Evolutionary conservation across 768 basidiomycete genomes (phyloP).

Genomic region (Mycena polygramma): DNA sequence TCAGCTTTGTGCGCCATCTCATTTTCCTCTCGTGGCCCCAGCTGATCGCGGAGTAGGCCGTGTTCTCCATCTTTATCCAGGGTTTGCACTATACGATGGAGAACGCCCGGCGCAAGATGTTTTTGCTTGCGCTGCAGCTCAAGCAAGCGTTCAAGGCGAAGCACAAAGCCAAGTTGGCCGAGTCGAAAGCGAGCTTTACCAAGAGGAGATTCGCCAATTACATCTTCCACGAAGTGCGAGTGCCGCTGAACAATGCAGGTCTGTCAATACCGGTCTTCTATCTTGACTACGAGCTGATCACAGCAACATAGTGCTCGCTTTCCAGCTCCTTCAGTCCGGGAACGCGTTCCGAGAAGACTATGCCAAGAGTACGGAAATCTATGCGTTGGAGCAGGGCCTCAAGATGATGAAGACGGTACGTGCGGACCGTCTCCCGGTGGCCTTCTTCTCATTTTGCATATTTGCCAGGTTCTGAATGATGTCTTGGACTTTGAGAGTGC

Average conservation of each 20-base stretch:
- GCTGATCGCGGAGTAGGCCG: slow-evolving; percentile 16
- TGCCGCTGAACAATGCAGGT: slow-evolving; percentile 64
- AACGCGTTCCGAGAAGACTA: slow-evolving; percentile 47
- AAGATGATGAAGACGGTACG: slow-evolving; percentile 50
- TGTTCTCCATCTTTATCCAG: slow-evolving; percentile 42
- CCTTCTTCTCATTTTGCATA: neutral
- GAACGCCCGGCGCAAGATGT: slow-evolving; percentile 51
- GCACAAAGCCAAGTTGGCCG: slow-evolving; percentile 54
- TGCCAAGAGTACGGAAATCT: slow-evolving; percentile 53
- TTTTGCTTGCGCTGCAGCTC: slow-evolving; percentile 50
- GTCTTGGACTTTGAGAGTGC: slow-evolving; percentile 49
- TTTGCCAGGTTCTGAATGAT: slow-evolving; percentile 53
- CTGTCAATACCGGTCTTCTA: neutral
- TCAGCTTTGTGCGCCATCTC: slow-evolving; percentile 45
- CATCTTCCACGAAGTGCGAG: slow-evolving; percentile 63
- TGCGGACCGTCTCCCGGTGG: neutral
- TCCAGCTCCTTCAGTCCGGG: slow-evolving; percentile 59
- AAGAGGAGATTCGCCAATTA: slow-evolving; percentile 59
- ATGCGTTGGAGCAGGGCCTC: slow-evolving; percentile 52
- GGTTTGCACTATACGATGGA: slow-evolving; percentile 39
- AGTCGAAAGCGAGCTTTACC: slow-evolving; percentile 47
- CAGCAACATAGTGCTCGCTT: slow-evolving; percentile 49
- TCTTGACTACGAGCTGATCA: neutral
- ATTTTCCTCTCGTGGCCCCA: slow-evolving; percentile 47
- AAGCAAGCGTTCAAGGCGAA: slow-evolving; percentile 36